Conservation (phyloP, 2,329 filamentous ascomycete genomes). For the Stachybotrys echinatus region DNA sequence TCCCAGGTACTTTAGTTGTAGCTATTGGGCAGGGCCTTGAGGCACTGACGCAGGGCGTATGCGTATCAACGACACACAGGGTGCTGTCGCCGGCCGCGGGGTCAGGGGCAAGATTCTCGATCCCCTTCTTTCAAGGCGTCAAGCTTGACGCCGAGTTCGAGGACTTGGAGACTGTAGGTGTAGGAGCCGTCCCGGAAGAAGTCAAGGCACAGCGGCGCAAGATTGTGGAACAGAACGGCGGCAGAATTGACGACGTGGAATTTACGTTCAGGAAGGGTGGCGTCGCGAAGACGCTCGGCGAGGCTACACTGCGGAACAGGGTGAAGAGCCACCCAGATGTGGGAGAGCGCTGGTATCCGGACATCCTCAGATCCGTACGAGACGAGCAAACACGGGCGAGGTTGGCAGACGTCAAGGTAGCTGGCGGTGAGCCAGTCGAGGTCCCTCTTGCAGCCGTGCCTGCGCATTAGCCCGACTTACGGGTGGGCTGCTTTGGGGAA, state of each 20-base stretch:
- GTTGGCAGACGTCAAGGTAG: slow-evolving; percentile 18
- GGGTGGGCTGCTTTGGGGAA: not conserved
- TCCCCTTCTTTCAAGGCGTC: slow-evolving; percentile 87
- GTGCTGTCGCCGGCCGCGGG: slow-evolving; percentile 71
- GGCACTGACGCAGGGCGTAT: slow-evolving; percentile 78
- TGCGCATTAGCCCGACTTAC: slow-evolving; percentile 19
- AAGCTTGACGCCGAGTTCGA: slow-evolving; percentile 75
- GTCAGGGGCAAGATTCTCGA: slow-evolving; percentile 67
- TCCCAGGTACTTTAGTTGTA: slow-evolving; percentile 74
- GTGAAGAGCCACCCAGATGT: slow-evolving; percentile 87
- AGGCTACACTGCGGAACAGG: slow-evolving; percentile 78
- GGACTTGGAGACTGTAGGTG: slow-evolving; percentile 59
- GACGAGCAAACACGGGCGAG: slow-evolving; percentile 48
- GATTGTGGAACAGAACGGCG: slow-evolving; percentile 51
- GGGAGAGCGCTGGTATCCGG: slow-evolving; percentile 73
- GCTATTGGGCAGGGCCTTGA: slow-evolving; percentile 85
- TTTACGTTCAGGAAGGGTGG: slow-evolving; percentile 75
- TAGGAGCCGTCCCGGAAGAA: slow-evolving; percentile 53
- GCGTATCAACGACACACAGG: slow-evolving; percentile 75
- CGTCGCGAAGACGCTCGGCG: slow-evolving; percentile 64
- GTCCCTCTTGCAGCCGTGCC: slow-evolving; percentile 19
- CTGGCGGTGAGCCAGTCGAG: slow-evolving; percentile 10
- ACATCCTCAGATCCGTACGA: slow-evolving; percentile 52
- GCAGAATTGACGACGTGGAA: slow-evolving; percentile 69
- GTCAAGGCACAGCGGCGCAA: slow-evolving; percentile 57